A percentile compares a stretch with the other conserved stretches of the same genome.
Evolutionary conservation across 2,329 filamentous ascomycete species (phyloP).

Genomic region (Alternaria postmessia): DNA sequence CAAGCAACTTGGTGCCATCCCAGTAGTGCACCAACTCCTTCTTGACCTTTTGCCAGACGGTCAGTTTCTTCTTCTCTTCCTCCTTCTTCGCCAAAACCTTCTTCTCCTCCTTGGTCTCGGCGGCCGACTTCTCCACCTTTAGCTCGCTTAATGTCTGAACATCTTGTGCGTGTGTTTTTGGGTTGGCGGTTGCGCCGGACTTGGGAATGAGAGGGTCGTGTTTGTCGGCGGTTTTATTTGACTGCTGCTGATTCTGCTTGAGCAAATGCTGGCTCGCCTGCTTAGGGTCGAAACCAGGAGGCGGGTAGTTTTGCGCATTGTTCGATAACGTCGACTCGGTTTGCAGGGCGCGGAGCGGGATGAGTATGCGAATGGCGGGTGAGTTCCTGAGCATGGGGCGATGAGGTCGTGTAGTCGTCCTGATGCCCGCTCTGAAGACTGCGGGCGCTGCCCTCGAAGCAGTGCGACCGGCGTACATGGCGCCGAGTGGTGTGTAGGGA

Average conservation of each 20-base stretch:
- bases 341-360: constrained; percentile 62
- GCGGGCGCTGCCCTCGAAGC: constrained; percentile 57
- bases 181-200: constrained; percentile 52
- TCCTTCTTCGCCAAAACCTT: constrained; percentile 69
- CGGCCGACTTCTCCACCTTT: constrained; percentile 65
- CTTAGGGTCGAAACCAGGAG: constrained; percentile 90
- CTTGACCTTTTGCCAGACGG: constrained; percentile 90
- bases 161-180: constrained; percentile 59
- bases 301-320: constrained; percentile 68
- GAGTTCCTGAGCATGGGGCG: constrained; percentile 59
- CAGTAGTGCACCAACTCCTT: constrained; percentile 94
- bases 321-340: constrained; percentile 65
- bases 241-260: constrained; percentile 49
- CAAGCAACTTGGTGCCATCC: constrained; percentile 96
- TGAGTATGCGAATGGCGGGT: constrained; percentile 65
- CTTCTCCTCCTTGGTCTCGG: constrained; percentile 60
- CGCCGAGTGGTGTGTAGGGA: constrained; percentile 34
- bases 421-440: constrained; percentile 55
- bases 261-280: constrained; percentile 85
- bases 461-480: constrained; percentile 58
- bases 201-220: constrained; percentile 47
- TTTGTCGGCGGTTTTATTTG: constrained; percentile 31
- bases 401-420: constrained; percentile 52
- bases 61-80: constrained; percentile 80
- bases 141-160: constrained; percentile 67